phyloP scores from a whole-genome alignment of 1,284 basidiomycete species.

The Ceratobasidium sp. region DNA sequence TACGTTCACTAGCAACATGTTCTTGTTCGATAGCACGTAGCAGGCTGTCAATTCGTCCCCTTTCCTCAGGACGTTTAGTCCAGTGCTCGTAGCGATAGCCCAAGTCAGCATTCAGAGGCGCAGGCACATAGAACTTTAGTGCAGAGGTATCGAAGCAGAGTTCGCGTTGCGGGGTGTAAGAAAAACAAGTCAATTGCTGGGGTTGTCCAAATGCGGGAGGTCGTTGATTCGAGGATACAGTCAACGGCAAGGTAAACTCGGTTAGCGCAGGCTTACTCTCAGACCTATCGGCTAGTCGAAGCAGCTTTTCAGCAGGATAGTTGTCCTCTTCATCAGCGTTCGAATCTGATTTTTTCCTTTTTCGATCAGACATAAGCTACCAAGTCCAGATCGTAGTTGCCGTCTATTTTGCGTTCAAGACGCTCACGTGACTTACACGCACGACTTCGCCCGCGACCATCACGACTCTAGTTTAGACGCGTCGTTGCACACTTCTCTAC shows the following conservation, averaged over 20 bases:
- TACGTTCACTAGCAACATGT: slow-evolving; percentile 55
- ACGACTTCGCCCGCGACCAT: not conserved
- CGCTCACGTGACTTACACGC: not conserved
- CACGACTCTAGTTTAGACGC: not conserved
- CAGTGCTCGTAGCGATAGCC: slow-evolving; percentile 62
- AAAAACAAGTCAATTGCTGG: slow-evolving; percentile 70
- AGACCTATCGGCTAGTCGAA: not conserved
- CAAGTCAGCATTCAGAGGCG: slow-evolving; percentile 69
- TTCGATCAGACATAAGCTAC: slow-evolving; percentile 23
- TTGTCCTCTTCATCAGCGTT: not conserved
- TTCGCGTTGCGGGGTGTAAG: slow-evolving; percentile 59
- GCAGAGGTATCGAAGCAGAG: slow-evolving; percentile 63
- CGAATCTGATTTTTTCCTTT: slow-evolving; percentile 6
- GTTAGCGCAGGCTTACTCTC: no score
- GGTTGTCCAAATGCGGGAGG: slow-evolving; percentile 69
- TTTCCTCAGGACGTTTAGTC: slow-evolving; percentile 71
- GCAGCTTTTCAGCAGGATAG: not conserved
- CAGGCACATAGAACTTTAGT: slow-evolving; percentile 72
- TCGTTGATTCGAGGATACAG: slow-evolving; percentile 7
- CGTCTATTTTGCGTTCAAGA: not conserved
- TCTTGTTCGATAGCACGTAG: slow-evolving; percentile 63
- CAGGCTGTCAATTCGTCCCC: slow-evolving; percentile 71
- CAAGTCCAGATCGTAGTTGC: not conserved
- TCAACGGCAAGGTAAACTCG: slow-evolving; percentile 11
- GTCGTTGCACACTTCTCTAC: not conserved